phyloP scores from a whole-genome alignment of 352 stramenopile genomes.

The Pythium folliculosum region DNA sequence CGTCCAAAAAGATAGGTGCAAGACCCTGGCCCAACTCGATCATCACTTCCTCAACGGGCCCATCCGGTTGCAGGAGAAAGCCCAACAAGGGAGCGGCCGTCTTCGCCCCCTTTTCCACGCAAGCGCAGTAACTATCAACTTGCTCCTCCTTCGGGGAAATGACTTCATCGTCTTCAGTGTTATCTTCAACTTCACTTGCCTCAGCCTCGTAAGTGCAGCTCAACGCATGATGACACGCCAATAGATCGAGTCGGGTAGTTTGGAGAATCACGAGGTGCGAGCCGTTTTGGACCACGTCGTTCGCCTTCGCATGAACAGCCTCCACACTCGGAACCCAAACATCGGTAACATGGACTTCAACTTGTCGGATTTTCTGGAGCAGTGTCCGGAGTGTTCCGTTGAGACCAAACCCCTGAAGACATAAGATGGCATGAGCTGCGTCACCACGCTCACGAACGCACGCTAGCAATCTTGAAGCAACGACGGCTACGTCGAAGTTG shows the following conservation, averaged over 20 bases:
- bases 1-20: not conserved
- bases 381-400: conserved; percentile 8
- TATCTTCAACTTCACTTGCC: not conserved
- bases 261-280: not conserved
- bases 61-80: conserved; percentile 4
- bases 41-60: conserved; percentile 15
- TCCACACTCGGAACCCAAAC: not conserved
- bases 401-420: conserved; percentile 10
- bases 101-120: not conserved
- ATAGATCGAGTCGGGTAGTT: not conserved
- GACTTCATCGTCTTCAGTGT: not conserved
- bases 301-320: not conserved
- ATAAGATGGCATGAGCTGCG: not conserved
- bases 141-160: not conserved
- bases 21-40: not conserved
- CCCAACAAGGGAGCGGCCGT: not conserved
- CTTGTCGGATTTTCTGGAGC: not conserved
- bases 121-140: not conserved
- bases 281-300: not conserved
- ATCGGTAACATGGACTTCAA: not conserved
- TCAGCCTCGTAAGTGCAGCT: not conserved
- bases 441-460: not conserved
- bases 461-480: not conserved
- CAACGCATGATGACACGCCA: not conserved
- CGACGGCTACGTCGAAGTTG: not conserved